Evolutionary conservation across 208 protist species (phyloP).

Genomic region (Trypanosoma vivax): DNA sequence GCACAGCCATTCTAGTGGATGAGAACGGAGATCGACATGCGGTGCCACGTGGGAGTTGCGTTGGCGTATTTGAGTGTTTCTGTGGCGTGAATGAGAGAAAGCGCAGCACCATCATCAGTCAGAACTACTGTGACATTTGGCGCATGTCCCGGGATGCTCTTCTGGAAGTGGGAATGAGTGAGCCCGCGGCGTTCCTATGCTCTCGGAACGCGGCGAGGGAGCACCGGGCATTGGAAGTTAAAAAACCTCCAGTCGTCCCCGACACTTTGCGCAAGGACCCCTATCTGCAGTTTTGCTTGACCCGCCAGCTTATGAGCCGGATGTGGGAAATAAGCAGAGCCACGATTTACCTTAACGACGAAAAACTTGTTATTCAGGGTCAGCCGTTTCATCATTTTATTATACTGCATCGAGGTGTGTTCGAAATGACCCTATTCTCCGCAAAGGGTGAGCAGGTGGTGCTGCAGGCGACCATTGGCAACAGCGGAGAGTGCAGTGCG

Average conservation of each 20-base stretch:
- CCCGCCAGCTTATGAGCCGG: constrained; percentile 23
- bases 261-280: constrained; percentile 49
- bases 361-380: constrained; percentile 65
- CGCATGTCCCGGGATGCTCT: constrained; percentile 58
- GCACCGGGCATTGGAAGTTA: constrained; percentile 48
- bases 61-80: constrained; percentile 85
- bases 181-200: constrained; percentile 75
- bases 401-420: constrained; percentile 48
- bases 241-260: constrained; percentile 24
- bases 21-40: constrained; percentile 21
- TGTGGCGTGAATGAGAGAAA: constrained; percentile 82
- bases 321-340: constrained; percentile 60
- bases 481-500: constrained; percentile 2
- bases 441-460: constrained; percentile 39
- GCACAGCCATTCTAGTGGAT: constrained; percentile 48
- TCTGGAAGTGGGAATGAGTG: constrained; percentile 79
- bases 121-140: constrained; percentile 88
- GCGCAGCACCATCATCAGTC: constrained; percentile 55
- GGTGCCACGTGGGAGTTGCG: constrained; percentile 59
- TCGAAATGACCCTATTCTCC: constrained; percentile 56
- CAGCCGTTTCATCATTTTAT: constrained; percentile 53
- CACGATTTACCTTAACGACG: constrained; percentile 67
- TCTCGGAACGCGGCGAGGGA: constrained; percentile 63
- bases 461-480: constrained; percentile 16
- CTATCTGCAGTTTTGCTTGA: constrained; percentile 66